Evolutionary conservation across 225 moss, liverwort and hornwort species (phyloP).

Genomic region (Sphagnum tenellum): DNA sequence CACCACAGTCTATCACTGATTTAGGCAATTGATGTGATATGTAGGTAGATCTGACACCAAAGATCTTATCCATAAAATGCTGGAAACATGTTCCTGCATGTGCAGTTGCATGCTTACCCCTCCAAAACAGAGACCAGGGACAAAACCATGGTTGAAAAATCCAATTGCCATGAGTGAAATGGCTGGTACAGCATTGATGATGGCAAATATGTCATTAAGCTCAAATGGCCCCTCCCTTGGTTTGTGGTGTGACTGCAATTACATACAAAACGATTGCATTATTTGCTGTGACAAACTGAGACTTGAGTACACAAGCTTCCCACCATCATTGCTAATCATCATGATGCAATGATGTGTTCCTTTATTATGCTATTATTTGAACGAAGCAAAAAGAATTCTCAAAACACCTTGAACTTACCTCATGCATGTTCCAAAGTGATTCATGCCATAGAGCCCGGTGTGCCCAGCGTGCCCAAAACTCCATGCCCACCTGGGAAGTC

Average conservation of each 20-base stretch:
- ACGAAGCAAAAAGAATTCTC: no score
- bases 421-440: constrained; percentile 94
- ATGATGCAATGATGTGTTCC: no score
- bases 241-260: constrained; percentile 67
- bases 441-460: constrained; percentile 96
- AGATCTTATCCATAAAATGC: no score
- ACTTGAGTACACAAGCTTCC: no score
- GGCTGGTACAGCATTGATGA: constrained; percentile 86
- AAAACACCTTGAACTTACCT: constrained; percentile 25
- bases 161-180: constrained; percentile 78
- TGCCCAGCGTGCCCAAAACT: constrained; percentile 98
- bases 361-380: no score
- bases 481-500: constrained; percentile 68
- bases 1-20: no score
- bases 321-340: no score
- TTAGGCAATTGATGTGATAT: no score
- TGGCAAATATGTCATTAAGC: constrained; percentile 79
- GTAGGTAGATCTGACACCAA: no score
- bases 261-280: neutral
- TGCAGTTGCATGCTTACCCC: constrained; percentile 23
- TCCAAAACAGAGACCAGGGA: constrained; percentile 89
- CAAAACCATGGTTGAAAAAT: constrained; percentile 64
- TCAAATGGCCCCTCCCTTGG: constrained; percentile 94
- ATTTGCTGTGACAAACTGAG: no score
- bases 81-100: no score